Percentiles rank a stretch among this genome's conserved stretches.
Conservation (phyloP, 1,284 basidiomycete species). For the Neolentinus lepideus region DNA sequence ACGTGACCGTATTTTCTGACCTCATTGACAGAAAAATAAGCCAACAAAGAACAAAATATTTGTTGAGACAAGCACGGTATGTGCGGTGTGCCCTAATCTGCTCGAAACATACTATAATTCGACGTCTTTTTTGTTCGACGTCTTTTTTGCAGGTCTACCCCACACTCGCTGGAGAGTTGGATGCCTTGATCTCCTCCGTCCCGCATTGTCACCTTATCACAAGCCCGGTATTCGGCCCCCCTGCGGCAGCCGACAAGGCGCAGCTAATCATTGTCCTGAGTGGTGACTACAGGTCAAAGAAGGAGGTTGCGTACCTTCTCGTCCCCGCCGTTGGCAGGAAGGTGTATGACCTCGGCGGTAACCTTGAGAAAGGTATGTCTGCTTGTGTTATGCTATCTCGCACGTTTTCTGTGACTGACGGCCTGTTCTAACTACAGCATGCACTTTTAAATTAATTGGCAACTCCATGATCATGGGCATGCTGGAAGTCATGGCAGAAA, state of each 20-base stretch:
- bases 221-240: slow-evolving; percentile 77
- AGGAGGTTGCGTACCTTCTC: slow-evolving; percentile 68
- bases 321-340: slow-evolving; percentile 79
- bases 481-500: slow-evolving; percentile 76
- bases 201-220: slow-evolving; percentile 66
- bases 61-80: slow-evolving; percentile 75
- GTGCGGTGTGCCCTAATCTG: slow-evolving; percentile 21
- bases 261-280: slow-evolving; percentile 74
- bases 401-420: not conserved
- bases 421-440: slow-evolving; percentile 32
- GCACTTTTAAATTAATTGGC: slow-evolving; percentile 76
- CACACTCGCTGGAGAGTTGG: slow-evolving; percentile 64
- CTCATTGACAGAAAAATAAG: slow-evolving; percentile 26
- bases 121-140: no score
- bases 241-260: slow-evolving; percentile 59
- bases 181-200: slow-evolving; percentile 56
- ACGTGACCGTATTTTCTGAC: not conserved
- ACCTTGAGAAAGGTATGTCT: slow-evolving; percentile 63
- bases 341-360: slow-evolving; percentile 66
- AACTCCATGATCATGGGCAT: slow-evolving; percentile 65
- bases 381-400: not conserved
- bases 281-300: slow-evolving; percentile 82
- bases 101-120: no score
- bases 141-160: slow-evolving; percentile 57
- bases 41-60: slow-evolving; percentile 59